phyloP scores from a whole-genome alignment of 306 rosid species.

The Ormosia emarginata region DNA sequence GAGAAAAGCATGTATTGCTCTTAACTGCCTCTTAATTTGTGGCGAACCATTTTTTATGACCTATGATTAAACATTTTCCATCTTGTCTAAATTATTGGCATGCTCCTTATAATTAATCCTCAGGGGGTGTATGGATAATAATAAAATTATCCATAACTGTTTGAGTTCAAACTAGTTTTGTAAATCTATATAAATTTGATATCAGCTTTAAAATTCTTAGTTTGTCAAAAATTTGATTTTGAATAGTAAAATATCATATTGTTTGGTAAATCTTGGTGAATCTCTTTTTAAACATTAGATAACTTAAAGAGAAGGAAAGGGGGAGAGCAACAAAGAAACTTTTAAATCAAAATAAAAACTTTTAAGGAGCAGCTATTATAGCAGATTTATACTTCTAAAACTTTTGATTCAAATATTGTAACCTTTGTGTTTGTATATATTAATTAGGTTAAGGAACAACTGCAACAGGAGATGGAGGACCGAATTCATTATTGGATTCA shows the following conservation, averaged over 20 bases:
- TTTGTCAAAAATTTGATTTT: not conserved
- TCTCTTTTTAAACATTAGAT: not conserved
- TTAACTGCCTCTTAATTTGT: too few species aligned
- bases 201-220: not conserved
- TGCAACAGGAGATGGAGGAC: too few species aligned
- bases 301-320: not conserved
- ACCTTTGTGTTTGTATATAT: too few species aligned
- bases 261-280: not conserved
- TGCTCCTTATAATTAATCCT: not conserved
- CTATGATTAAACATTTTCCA: not conserved
- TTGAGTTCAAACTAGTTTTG: not conserved
- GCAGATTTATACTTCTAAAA: too few species aligned
- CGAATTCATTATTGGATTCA: too few species aligned
- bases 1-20: not conserved
- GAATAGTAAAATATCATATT: not conserved
- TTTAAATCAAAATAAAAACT: not conserved
- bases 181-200: not conserved
- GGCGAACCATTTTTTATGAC: not conserved
- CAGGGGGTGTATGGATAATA: not conserved
- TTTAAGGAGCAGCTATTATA: too few species aligned
- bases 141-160: not conserved
- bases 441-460: too few species aligned
- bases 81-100: not conserved
- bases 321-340: not conserved
- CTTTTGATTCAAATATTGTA: too few species aligned